Evolutionary conservation across 495 filamentous ascomycete species (phyloP), one percentile per base, ranked within the genome.

Genomic region (Trichoderma parareesei): DNA sequence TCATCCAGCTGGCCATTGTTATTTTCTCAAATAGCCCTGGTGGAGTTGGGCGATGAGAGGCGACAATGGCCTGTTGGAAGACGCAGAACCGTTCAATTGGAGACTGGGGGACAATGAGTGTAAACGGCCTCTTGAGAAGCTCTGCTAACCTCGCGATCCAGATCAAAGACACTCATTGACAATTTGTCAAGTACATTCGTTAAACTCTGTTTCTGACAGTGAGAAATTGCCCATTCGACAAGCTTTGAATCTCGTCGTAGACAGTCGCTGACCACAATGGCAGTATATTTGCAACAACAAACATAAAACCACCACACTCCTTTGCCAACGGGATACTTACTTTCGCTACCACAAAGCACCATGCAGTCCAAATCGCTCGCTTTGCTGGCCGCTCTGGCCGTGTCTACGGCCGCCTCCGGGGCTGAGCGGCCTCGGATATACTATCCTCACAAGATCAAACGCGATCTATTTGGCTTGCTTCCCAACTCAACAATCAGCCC

Each of bases 401-500:
- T 83, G 64, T 78, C 81, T 27, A 73, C 83, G 55, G 79, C 76
- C 64, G 75, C 69, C 57, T 78, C 80, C 40, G 70, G 75, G 46
- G 68, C 73, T 37, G 75, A 81, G 48, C 73, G 71, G 68, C 84
- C 84, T 7, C 81, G 75, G 68, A 80, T 80, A 67, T 87, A 88
- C 73, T 85, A 85, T 66, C 85, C 85, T 10, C 76, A 78, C 49
- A 78, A 87, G 53, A 76, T 87, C 65, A 87, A 84, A 74, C 81
- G 86, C 42, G 77, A 81, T 55, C 74, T 80, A 64, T 75, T 73
- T 70, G 83, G 84, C 27, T 27, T 27, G 27, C 27, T 27, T 66
- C 69, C 71, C 55, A 83, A 64, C 53, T 38, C 46, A 43, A 57
- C 53, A 3, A 57, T 48, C 8, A 48, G 10, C 8, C 1, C 44